phyloP scores from a whole-genome alignment of 805 yeast genomes.

The Cyberlindnera meyerae region DNA sequence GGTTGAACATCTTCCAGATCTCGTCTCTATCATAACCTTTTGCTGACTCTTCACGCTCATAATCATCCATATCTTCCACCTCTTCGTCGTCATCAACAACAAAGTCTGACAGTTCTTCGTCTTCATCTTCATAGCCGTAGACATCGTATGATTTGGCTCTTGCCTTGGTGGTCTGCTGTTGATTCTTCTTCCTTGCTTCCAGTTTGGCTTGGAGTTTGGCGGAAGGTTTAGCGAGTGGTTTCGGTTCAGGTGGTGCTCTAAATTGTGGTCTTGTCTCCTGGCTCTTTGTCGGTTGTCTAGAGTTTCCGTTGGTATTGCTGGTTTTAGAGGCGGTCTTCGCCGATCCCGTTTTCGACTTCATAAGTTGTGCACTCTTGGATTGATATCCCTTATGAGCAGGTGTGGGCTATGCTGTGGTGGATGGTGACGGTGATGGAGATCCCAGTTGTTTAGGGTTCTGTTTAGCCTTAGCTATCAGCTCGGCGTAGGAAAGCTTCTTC shows the following conservation, averaged over 20 bases:
- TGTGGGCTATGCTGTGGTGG: too few relatives aligned
- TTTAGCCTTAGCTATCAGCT: slow-evolving; percentile 55
- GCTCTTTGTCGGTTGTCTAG: neutral
- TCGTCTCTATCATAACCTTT: slow-evolving; percentile 75
- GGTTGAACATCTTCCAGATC: slow-evolving; percentile 81
- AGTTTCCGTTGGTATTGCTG: neutral
- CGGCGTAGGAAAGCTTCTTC: slow-evolving; percentile 48
- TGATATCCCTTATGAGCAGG: too few relatives aligned
- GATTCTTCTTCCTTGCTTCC: slow-evolving; percentile 31
- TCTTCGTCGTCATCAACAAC: slow-evolving; percentile 47
- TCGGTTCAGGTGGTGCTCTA: slow-evolving; percentile 9
- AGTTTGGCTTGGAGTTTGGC: slow-evolving; percentile 45
- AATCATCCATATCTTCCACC: slow-evolving; percentile 8
- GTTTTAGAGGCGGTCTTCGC: neutral
- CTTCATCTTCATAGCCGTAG: slow-evolving; percentile 40
- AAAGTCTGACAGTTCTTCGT: slow-evolving; percentile 34
- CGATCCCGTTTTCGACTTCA: slow-evolving; percentile 5
- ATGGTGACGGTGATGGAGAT: slow-evolving; percentile 13
- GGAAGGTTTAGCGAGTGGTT: slow-evolving; percentile 52
- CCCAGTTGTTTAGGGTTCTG: slow-evolving; percentile 27
- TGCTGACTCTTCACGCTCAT: slow-evolving; percentile 5
- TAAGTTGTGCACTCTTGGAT: slow-evolving; percentile 9
- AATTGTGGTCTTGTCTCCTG: neutral
- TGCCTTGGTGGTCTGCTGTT: too few relatives aligned
- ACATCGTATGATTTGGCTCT: slow-evolving; percentile 29